phyloP scores from a whole-genome alignment of 2,329 filamentous ascomycete species.

The Nigrospora osmanthi region DNA sequence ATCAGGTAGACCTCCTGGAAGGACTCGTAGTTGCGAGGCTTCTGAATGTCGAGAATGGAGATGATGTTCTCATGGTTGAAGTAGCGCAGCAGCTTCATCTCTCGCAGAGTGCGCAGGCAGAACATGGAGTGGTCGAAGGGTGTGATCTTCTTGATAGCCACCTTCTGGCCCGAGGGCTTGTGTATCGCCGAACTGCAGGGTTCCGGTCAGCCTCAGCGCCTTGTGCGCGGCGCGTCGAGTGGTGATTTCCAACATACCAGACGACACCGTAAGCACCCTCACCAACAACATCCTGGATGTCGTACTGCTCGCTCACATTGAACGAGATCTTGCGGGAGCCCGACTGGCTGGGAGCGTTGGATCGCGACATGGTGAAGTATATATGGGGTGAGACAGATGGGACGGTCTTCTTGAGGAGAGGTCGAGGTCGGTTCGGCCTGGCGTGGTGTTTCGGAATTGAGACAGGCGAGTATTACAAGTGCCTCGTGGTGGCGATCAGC shows the following conservation, averaged over 20 bases:
- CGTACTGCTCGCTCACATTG: conserved; percentile 99
- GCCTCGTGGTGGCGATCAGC: too few relatives aligned
- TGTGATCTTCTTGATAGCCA: conserved; percentile 99
- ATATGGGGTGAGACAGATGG: not conserved
- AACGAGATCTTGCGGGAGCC: conserved; percentile 93
- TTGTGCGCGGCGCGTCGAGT: not conserved
- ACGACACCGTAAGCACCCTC: conserved; percentile 98
- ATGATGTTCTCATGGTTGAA: conserved; percentile 99
- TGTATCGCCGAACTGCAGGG: conserved; percentile 78
- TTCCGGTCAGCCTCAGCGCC: conserved; percentile 4
- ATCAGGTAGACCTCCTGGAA: conserved; percentile 99
- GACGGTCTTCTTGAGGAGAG: too few relatives aligned
- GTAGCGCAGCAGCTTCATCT: conserved; percentile 98
- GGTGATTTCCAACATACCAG: conserved; percentile 57
- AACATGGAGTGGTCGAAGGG: conserved; percentile 99
- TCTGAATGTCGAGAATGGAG: conserved; percentile 97
- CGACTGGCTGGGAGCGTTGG: conserved; percentile 47
- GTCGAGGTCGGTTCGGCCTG: too few relatives aligned
- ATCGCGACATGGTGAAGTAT: conserved; percentile 42
- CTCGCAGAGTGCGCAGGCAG: conserved; percentile 88
- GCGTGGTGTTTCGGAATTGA: too few relatives aligned
- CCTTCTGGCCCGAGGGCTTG: conserved; percentile 96
- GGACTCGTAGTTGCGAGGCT: conserved; percentile 88
- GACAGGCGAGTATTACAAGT: too few relatives aligned
- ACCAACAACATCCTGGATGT: conserved; percentile 98